Conservation (phyloP, 176 grass and related monocot species). For the Oropetium thomaeum region DNA sequence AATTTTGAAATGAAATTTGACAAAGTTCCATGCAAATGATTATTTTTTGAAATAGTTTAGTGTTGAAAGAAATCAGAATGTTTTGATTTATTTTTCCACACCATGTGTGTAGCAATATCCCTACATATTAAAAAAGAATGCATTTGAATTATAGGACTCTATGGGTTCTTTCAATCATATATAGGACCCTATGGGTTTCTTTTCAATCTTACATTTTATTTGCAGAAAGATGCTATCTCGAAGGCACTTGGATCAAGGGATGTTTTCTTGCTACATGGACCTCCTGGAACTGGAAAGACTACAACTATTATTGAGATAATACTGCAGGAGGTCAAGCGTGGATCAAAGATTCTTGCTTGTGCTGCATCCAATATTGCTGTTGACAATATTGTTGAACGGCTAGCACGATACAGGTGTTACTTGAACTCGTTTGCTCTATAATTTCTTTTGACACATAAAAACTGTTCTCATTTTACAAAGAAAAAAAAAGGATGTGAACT, state of each 20-base stretch:
- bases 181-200: too few relatives aligned
- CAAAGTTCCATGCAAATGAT: too few relatives aligned
- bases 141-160: background rate
- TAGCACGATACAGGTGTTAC: slow-evolving; percentile 73
- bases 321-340: slow-evolving; percentile 91
- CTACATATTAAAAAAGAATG: too few relatives aligned
- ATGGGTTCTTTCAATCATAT: background rate
- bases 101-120: too few relatives aligned
- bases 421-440: background rate
- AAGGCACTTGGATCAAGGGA: slow-evolving; percentile 85
- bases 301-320: slow-evolving; percentile 97
- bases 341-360: slow-evolving; percentile 96
- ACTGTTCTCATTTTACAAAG: slow-evolving; percentile 25
- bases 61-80: too few relatives aligned
- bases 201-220: slow-evolving; percentile 14
- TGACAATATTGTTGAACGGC: slow-evolving; percentile 98
- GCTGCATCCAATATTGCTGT: slow-evolving; percentile 99
- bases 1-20: too few relatives aligned
- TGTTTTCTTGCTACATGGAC: slow-evolving; percentile 98
- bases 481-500: slow-evolving; percentile 25
- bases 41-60: too few relatives aligned
- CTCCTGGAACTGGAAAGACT: slow-evolving; percentile 97
- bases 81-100: too few relatives aligned
- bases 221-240: slow-evolving; percentile 85
- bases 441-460: slow-evolving; percentile 13